Base-by-base conservation (phyloP, 768 basidiomycete species). In the Rhizopogon salebrosus region DNA sequence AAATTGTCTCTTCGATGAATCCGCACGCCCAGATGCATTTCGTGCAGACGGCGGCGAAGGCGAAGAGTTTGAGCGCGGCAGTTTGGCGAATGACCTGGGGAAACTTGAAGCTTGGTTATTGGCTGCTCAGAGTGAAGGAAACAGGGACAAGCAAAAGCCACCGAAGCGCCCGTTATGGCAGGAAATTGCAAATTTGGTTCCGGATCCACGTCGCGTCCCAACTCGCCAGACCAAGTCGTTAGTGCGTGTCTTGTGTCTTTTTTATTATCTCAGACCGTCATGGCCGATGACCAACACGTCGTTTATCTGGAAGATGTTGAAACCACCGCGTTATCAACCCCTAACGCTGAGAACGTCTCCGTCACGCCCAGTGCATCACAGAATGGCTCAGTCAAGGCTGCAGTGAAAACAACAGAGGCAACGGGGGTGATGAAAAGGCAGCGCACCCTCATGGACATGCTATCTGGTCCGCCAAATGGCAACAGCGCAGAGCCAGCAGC, bases 21-120 rank as follows among this genome's bases (percentile, higher is more conserved):
- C 83, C 55, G 73, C 70, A 55, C 82, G 82, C 64, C 75, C 77
- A 53, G 73, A 62, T 40, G 71, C 68, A 70, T 76, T 77, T 64
- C 71, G 80, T 59, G 79, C 73, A 59, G 76, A 75, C 50, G 85
- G 87, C 8, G 85, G 85, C 24, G 87, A 89, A 0, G 87, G 87
- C 1, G 89, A 89, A 14, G 87, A 88, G 42, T 75, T 76, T 76
- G 88, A 88, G 64, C 85, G 85, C 77, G 85, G 78, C 87, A 89
- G 84, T 64, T 80, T 88, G 82, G 62, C 62, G 39, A 65, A 52
- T 57, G 6, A 29, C 31, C 20, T 60, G 9, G 35, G 37, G 31
- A 48, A 34, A 34, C 8, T 41, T 20, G 18, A 10, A 29, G 18
- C 41, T 13, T 42, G 41, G 41, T n/a, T 31, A 31, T 31, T 34